A percentile compares a stretch with the other conserved stretches of the same genome.
phyloP scores from a whole-genome alignment of 108 stramenopile genomes.

The Nannochloropsis salina region DNA sequence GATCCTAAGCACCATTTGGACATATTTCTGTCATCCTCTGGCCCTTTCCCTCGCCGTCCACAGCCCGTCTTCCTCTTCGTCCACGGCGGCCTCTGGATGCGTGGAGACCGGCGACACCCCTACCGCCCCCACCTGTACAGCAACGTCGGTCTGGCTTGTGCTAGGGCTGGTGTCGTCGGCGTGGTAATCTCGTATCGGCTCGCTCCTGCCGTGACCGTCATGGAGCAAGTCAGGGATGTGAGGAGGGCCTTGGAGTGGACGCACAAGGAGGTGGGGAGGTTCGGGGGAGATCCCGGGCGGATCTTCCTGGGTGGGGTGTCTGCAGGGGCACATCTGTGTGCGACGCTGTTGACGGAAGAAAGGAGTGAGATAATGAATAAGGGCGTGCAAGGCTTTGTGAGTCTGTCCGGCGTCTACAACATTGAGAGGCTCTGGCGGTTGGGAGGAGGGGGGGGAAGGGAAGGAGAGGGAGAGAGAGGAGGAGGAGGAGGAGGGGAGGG shows the following conservation, averaged over 20 bases:
- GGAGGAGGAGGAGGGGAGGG: neutral
- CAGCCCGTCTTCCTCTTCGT: conserved; percentile 12
- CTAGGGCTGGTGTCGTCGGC: conserved; percentile 37
- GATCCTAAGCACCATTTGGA: neutral
- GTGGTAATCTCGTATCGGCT: conserved; percentile 46
- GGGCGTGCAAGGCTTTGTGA: neutral
- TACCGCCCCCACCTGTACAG: conserved; percentile 40
- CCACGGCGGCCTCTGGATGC: conserved; percentile 32
- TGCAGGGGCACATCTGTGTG: conserved; percentile 45
- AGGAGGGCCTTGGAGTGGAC: conserved; percentile 38
- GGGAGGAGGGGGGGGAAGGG: neutral
- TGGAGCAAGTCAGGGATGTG: conserved; percentile 44
- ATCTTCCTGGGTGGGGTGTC: conserved; percentile 39
- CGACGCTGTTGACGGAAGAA: conserved; percentile 30
- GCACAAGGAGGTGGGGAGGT: conserved; percentile 26
- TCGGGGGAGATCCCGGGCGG: conserved; percentile 37
- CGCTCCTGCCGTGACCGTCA: conserved; percentile 34
- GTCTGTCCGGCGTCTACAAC: neutral
- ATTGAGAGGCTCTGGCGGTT: neutral
- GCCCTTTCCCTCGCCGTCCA: neutral
- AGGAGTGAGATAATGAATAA: neutral
- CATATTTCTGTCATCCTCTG: neutral
- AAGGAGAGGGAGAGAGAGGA: neutral
- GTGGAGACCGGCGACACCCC: conserved; percentile 33
- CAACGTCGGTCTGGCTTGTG: conserved; percentile 41